Conservation (phyloP, 805 yeast species). For the Spathaspora passalidarum region DNA sequence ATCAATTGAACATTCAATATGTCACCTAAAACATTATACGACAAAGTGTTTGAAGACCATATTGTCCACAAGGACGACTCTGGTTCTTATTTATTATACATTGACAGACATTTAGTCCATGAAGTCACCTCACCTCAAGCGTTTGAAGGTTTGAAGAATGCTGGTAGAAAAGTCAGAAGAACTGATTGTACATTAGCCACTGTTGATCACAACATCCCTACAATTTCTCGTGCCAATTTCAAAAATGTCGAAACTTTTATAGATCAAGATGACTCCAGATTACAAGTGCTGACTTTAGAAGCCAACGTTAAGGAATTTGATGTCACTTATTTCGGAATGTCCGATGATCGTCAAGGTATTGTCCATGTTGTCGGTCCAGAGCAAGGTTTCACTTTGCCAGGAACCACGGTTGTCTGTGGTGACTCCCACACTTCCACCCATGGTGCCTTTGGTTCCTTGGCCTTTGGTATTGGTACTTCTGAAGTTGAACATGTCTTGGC, state of each 20-base stretch:
- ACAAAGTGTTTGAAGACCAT: slow-evolving; percentile 94
- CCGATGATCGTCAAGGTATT: slow-evolving; percentile 93
- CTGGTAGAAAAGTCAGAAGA: slow-evolving; percentile 88
- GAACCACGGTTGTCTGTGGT: slow-evolving; percentile 98
- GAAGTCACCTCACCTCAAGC: slow-evolving; percentile 99
- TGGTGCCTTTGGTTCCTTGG: slow-evolving; percentile 97
- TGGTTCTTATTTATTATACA: slow-evolving; percentile 82
- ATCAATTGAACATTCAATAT: too few relatives aligned
- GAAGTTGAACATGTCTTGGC: slow-evolving; percentile 99
- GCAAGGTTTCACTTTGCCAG: slow-evolving; percentile 97
- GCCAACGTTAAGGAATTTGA: slow-evolving; percentile 88
- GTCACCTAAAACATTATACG: slow-evolving; percentile 77
- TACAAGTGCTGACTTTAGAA: slow-evolving; percentile 90
- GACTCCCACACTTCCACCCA: slow-evolving; percentile 99
- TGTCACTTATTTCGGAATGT: slow-evolving; percentile 92
- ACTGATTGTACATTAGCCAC: slow-evolving; percentile 91
- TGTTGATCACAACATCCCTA: slow-evolving; percentile 96
- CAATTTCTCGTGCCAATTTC: slow-evolving; percentile 77
- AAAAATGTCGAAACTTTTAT: slow-evolving; percentile 76
- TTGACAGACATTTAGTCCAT: slow-evolving; percentile 96
- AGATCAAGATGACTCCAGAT: slow-evolving; percentile 83
- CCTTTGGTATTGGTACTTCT: slow-evolving; percentile 98
- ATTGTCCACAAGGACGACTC: slow-evolving; percentile 85
- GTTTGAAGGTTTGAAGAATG: slow-evolving; percentile 88
- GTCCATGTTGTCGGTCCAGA: slow-evolving; percentile 99